Evolutionary conservation across 2,329 filamentous ascomycete genomes (phyloP).

Genomic region (Aureobasidium sp.): DNA sequence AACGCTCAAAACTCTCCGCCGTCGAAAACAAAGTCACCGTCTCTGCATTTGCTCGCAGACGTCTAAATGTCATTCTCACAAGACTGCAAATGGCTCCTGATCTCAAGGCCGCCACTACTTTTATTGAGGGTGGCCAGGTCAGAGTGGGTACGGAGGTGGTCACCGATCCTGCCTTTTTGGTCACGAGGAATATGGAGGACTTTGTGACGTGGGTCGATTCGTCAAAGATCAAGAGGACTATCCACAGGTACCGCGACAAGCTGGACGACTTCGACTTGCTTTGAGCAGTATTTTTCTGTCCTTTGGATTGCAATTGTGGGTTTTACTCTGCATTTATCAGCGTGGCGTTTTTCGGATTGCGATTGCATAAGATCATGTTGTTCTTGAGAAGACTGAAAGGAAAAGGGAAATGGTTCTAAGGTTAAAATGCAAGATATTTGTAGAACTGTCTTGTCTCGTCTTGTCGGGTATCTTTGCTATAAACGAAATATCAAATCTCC

Average conservation of each 20-base stretch:
- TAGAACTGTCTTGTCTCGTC: constrained; percentile 4
- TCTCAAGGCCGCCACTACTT: constrained; percentile 67
- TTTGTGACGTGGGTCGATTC: constrained; percentile 94
- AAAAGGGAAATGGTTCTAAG: not conserved
- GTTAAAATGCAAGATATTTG: not conserved
- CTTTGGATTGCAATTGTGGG: not conserved
- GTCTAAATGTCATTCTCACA: constrained; percentile 67
- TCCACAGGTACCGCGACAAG: constrained; percentile 90
- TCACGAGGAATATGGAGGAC: constrained; percentile 86
- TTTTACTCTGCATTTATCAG: constrained; percentile 1
- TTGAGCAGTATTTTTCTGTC: constrained; percentile 28
- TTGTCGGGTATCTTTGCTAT: constrained; percentile 13
- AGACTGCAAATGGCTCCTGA: constrained; percentile 85
- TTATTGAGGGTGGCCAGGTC: constrained; percentile 92
- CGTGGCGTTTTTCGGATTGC: constrained; percentile 7
- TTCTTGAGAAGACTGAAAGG: not conserved
- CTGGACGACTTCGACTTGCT: constrained; percentile 92
- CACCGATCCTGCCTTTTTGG: constrained; percentile 81
- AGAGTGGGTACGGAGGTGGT: constrained; percentile 84
- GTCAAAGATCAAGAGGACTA: constrained; percentile 94
- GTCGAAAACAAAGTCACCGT: constrained; percentile 88
- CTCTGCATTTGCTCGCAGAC: constrained; percentile 53
- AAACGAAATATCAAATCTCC: not conserved
- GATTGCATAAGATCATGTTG: not conserved
- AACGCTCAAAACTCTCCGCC: constrained; percentile 52